phyloP scores from a whole-genome alignment of 495 filamentous ascomycete genomes.

The Trichoderma reesei region DNA sequence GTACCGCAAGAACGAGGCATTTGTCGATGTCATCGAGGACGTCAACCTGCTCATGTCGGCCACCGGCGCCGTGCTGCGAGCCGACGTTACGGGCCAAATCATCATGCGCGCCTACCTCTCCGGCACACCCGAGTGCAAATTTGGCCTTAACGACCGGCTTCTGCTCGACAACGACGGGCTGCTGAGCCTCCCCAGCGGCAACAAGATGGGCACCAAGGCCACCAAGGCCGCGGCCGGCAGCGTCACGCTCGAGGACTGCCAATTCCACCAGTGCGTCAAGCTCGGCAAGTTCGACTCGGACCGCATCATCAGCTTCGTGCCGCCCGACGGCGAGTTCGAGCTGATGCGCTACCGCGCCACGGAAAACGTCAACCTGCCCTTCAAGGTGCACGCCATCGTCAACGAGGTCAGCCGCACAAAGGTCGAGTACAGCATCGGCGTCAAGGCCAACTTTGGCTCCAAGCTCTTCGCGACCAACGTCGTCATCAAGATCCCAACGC shows the following conservation, averaged over 20 bases:
- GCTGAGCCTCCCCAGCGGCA: conserved; percentile 55
- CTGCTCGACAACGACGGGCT: conserved; percentile 73
- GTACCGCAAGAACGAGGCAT: conserved; percentile 98
- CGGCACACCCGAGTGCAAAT: conserved; percentile 98
- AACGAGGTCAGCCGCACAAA: conserved; percentile 96
- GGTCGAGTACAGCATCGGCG: conserved; percentile 96
- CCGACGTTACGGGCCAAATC: conserved; percentile 95
- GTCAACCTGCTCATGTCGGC: conserved; percentile 99
- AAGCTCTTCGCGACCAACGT: conserved; percentile 98
- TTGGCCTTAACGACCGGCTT: conserved; percentile 93
- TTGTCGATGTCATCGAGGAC: conserved; percentile 98
- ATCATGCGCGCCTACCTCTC: conserved; percentile 97
- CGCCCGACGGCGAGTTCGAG: conserved; percentile 97
- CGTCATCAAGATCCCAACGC: conserved; percentile 88
- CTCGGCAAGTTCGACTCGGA: conserved; percentile 95
- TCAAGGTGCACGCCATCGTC: conserved; percentile 98
- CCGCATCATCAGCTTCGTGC: conserved; percentile 94
- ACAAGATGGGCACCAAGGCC: conserved; percentile 65
- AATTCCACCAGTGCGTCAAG: conserved; percentile 99
- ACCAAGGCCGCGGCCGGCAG: conserved; percentile 92
- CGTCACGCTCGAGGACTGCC: conserved; percentile 95
- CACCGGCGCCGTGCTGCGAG: conserved; percentile 85
- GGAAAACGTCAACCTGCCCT: conserved; percentile 97
- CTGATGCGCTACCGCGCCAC: conserved; percentile 99
- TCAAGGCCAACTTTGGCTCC: conserved; percentile 90